phyloP scores from a whole-genome alignment of 1,139 yeast species.

The Candida sanyaensis region DNA sequence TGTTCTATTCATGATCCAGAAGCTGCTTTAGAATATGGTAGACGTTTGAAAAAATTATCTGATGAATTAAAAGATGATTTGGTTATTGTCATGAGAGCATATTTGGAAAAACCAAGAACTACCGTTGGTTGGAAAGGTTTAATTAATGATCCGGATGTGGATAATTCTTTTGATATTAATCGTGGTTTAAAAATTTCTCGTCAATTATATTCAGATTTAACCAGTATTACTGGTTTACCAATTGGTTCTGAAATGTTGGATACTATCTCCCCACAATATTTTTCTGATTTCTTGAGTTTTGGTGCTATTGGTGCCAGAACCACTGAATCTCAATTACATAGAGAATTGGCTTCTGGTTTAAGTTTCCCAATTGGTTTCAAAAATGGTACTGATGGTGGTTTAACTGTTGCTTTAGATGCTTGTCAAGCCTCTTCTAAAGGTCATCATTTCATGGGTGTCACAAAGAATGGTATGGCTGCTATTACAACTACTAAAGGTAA shows the following conservation, averaged over 20 bases:
- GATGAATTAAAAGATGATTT: conserved; percentile 73
- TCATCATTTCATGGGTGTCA: conserved; percentile 91
- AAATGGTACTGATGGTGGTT: conserved; percentile 93
- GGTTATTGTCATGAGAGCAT: conserved; percentile 93
- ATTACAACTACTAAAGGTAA: conserved; percentile 96
- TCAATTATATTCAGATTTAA: conserved; percentile 80
- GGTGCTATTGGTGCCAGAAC: conserved; percentile 99
- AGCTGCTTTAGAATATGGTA: conserved; percentile 89
- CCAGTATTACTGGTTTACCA: conserved; percentile 61
- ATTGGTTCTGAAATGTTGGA: conserved; percentile 98
- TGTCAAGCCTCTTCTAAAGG: conserved; percentile 90
- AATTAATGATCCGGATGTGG: conserved; percentile 96
- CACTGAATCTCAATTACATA: conserved; percentile 93
- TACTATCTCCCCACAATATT: conserved; percentile 92
- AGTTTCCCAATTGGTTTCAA: conserved; percentile 98
- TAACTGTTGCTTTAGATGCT: conserved; percentile 93
- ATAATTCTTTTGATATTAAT: conserved; percentile 90
- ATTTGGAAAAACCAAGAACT: conserved; percentile 96
- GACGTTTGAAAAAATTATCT: conserved; percentile 58
- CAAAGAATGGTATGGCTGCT: conserved; percentile 87
- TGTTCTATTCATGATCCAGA: conserved; percentile 95
- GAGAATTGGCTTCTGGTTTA: conserved; percentile 93
- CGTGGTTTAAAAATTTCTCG: conserved; percentile 90
- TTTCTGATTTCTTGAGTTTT: conserved; percentile 84
- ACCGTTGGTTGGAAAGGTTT: conserved; percentile 99